These are phyloP conservation scores for Aspergillus sp. DNA, from an alignment of 2,329 filamentous ascomycete genomes.

Conservation along the genomic window DNA sequence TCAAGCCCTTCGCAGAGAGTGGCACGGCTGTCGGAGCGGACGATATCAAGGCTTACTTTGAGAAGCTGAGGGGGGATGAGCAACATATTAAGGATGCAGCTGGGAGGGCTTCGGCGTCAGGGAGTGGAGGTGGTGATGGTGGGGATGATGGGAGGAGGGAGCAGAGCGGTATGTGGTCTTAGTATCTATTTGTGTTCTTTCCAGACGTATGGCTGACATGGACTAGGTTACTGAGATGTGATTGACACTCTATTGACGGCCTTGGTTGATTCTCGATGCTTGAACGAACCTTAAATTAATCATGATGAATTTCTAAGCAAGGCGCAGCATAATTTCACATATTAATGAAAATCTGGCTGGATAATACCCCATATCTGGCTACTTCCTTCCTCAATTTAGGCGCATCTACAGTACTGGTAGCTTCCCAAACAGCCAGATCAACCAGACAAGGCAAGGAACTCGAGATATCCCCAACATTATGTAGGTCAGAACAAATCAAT, in stretches of 20 bases:
- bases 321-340: not conserved
- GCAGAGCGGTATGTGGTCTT: constrained; percentile 49
- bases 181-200: not conserved
- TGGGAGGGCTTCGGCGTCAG: constrained; percentile 52
- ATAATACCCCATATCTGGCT: not conserved
- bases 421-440: not conserved
- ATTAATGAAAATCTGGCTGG: not conserved
- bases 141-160: constrained; percentile 46
- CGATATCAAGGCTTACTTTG: constrained; percentile 96
- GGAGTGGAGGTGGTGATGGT: constrained; percentile 35
- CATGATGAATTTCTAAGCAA: not conserved
- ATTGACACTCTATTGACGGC: not conserved
- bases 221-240: constrained; percentile 11
- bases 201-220: not conserved
- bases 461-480: not conserved
- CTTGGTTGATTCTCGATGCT: not conserved
- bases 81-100: constrained; percentile 69
- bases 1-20: constrained; percentile 91
- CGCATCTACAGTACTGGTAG: not conserved
- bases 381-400: not conserved
- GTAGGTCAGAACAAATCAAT: not conserved
- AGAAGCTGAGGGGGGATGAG: constrained; percentile 87
- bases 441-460: not conserved
- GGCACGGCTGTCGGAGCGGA: constrained; percentile 88
- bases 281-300: not conserved